Base-by-base conservation (phyloP, 2,329 filamentous ascomycete species). In the Cercospora zeae-maydis region DNA sequence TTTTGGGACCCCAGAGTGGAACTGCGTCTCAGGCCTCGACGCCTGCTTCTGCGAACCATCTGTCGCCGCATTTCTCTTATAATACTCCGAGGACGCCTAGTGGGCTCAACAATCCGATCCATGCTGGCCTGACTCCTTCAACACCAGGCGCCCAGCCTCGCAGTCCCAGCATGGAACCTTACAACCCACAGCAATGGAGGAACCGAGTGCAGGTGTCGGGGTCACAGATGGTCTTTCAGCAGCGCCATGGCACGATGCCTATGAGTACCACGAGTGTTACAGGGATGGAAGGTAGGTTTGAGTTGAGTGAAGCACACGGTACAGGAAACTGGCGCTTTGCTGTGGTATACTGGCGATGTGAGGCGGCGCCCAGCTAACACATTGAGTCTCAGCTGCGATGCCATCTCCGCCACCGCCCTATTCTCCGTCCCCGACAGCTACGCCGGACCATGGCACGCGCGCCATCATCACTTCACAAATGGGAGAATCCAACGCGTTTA, bases 121-220 rank as follows among this genome's bases (percentile, higher is more conserved):
- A 63, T 53, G 57, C 52, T 39, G 62, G 63, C 21, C 57, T 67
- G 37, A 56, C 54, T 62, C 58, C 64, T 51, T 49, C 67, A 21
- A 55, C 62, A 56, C 16, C 59, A n/a, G 58, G 58, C 56, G 58
- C 63, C 73, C 75, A 69, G 73, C 66, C 66, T 24, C 58, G 63
- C 31, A 65, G 69, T 24, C 66, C 70, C 7, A 61, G 63, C 69
- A 73, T 75, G 71, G 71, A 73, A 54, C 76, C 79, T 1, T 82
- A 82, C 74, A 81, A 82, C 69, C 80, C 80, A 36, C 78, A 78
- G 69, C 79, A 82, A 76, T 82, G 80, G 80, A 75, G 73, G 67
- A 75, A 77, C 63, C 71, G 71, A 59, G 75, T 72, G 14, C 73
- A 75, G 54, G 70, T 75, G 8, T 74, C 75, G 63, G 79, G 77